Base-by-base conservation (phyloP, 2,329 filamentous ascomycete species). In the Sclerotinia borealis region DNA sequence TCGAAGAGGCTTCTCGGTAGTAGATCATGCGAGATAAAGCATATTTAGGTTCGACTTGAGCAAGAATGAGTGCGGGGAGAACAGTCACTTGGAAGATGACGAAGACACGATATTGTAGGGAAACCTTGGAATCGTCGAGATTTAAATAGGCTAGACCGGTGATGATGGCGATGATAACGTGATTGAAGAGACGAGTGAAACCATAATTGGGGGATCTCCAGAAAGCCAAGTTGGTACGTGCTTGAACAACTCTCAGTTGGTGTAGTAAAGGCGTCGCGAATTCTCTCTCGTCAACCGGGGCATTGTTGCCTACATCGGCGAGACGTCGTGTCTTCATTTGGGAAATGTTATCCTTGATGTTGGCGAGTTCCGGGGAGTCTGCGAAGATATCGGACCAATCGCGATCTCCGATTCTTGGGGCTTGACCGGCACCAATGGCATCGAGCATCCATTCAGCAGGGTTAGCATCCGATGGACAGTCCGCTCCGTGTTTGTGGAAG, bases 41-140 rank as follows among this genome's bases (percentile, higher is more conserved):
- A 75, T 90, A 96, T 78, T 92, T 93, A 47, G 89, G 85, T 75
- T 96, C 89, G 61, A 96, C 89, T 72, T 96, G 91, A 1, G 87
- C 86, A 63, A 96, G 85, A 74, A 96, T 91, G 36, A 96, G 80
- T 1, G 90, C 90, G 0, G 92, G 91, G 31, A 96, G 81, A 27
- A 96, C 90, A 0, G 91, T 92, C 59, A 92, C 85, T 75, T 96
- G 91, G 83, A 96, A 96, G 75, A 95, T 90, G 76, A 93, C 85
- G 76, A 96, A 96, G 66, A 96, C 84, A 65, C 88, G 87, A 79
- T 95, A 90, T 76, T 96, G 92, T 5, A 96, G 81, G 1, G 88
- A 90, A 1, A 87, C 79, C 11, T 89, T 84, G 2, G 89, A 92
- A 71, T 92, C 77, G 72, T 93, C 87, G 10, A 96, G 84, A 65